Conservation (phyloP, 2,329 filamentous ascomycete species). For the Fusarium tjaetaba region DNA sequence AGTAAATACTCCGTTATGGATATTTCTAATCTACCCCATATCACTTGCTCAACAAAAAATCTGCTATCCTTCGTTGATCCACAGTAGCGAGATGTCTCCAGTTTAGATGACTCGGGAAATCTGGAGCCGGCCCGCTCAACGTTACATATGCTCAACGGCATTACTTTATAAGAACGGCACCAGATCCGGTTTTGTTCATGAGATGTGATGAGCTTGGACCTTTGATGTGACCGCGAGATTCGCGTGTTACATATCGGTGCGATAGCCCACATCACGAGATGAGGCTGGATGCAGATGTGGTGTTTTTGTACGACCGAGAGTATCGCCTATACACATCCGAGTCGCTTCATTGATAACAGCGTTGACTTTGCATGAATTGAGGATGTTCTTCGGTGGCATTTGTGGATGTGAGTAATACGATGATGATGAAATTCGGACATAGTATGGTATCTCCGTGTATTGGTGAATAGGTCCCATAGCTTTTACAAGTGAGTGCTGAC, state of each 20-base stretch:
- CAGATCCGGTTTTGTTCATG: neutral
- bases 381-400: neutral
- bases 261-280: neutral
- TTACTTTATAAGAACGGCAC: neutral
- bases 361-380: neutral
- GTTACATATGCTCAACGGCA: neutral
- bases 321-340: neutral
- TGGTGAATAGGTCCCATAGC: too few species aligned
- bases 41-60: slow-evolving; percentile 5
- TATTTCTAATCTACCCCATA: neutral
- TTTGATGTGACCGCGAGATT: neutral
- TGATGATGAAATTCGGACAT: neutral
- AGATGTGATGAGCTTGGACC: neutral
- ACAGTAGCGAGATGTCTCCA: neutral
- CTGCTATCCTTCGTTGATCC: neutral
- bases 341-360: neutral
- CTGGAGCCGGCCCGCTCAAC: neutral
- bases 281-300: neutral
- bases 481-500: fast-evolving
- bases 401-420: too few species aligned
- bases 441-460: neutral
- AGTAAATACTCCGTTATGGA: neutral
- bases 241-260: neutral
- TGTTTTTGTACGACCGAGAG: neutral
- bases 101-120: neutral